Percentiles rank a stretch among this genome's conserved stretches.
phyloP scores from a whole-genome alignment of 805 yeast genomes.

The Hanseniaspora occidentalis region DNA sequence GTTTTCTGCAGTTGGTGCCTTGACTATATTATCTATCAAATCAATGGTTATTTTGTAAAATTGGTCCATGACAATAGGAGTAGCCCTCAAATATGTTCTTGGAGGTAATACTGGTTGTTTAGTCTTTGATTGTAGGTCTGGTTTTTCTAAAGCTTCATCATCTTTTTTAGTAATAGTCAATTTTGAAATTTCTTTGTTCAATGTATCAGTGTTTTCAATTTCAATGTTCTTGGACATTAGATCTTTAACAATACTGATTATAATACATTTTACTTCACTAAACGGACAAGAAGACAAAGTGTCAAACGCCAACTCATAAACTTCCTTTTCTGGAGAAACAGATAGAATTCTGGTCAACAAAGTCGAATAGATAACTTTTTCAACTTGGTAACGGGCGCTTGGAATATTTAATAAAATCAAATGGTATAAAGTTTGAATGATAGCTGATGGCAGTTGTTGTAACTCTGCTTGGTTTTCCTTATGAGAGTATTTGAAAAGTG shows the following conservation, averaged over 20 bases:
- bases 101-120: slow-evolving; percentile 3
- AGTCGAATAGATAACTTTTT: slow-evolving; percentile 38
- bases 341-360: slow-evolving; percentile 53
- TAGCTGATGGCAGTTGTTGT: slow-evolving; percentile 20
- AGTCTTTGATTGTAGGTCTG: too few relatives aligned
- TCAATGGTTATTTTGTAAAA: slow-evolving; percentile 2
- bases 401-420: slow-evolving; percentile 28
- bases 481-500: slow-evolving; percentile 14
- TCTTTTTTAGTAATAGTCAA: slow-evolving; percentile 1
- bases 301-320: slow-evolving; percentile 52
- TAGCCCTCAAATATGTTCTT: neutral
- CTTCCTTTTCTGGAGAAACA: slow-evolving; percentile 38
- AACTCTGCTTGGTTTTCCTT: slow-evolving; percentile 11
- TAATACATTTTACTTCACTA: slow-evolving; percentile 43
- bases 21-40: neutral
- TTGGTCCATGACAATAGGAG: slow-evolving; percentile 1
- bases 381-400: slow-evolving; percentile 25
- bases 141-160: neutral
- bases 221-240: slow-evolving; percentile 31
- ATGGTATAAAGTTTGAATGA: slow-evolving; percentile 30
- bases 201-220: neutral
- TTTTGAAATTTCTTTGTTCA: slow-evolving; percentile 2
- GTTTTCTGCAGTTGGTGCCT: neutral
- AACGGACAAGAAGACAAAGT: slow-evolving; percentile 56
- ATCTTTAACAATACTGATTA: slow-evolving; percentile 60